Evolutionary conservation across 176 grass and related monocot species (phyloP).

Genomic region (Paspalum notatum): DNA sequence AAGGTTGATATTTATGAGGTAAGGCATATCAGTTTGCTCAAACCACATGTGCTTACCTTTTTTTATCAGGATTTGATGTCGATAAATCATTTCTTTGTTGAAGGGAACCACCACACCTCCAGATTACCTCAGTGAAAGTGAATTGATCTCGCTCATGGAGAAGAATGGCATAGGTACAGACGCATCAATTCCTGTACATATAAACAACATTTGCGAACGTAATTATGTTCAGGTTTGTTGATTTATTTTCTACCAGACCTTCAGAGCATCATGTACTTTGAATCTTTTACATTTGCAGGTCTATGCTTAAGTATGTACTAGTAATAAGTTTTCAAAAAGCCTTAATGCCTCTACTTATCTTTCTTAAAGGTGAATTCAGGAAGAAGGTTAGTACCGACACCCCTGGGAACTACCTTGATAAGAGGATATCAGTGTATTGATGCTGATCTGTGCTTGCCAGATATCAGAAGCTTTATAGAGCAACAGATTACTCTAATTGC

Average conservation of each 20-base stretch:
- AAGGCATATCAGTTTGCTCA: conserved; percentile 34
- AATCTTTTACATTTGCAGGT: background rate
- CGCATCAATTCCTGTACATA: conserved; percentile 97
- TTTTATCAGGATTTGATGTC: conserved; percentile 45
- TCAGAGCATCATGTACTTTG: conserved; percentile 21
- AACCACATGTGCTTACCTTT: conserved; percentile 29
- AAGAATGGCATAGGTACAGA: conserved; percentile 96
- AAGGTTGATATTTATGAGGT: conserved; percentile 95
- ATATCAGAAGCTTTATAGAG: conserved; percentile 97
- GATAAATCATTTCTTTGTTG: conserved; percentile 41
- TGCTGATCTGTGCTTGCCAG: conserved; percentile 89
- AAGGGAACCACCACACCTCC: conserved; percentile 87
- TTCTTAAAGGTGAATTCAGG: conserved; percentile 82
- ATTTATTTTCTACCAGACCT: conserved; percentile 18
- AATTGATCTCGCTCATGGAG: conserved; percentile 98
- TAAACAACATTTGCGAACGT: conserved; percentile 93
- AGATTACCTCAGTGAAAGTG: conserved; percentile 97
- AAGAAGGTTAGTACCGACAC: conserved; percentile 89
- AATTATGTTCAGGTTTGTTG: conserved; percentile 92
- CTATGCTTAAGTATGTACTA: background rate
- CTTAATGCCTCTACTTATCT: conserved; percentile 37
- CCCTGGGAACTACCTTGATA: conserved; percentile 86
- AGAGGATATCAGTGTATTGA: conserved; percentile 99
- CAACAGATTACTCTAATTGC: conserved; percentile 96
- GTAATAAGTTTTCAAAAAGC: background rate